Evolutionary conservation across 2,329 filamentous ascomycete genomes (phyloP), one percentile per base, ranked within the genome.

Genomic region (Triangularia verruculosa): DNA sequence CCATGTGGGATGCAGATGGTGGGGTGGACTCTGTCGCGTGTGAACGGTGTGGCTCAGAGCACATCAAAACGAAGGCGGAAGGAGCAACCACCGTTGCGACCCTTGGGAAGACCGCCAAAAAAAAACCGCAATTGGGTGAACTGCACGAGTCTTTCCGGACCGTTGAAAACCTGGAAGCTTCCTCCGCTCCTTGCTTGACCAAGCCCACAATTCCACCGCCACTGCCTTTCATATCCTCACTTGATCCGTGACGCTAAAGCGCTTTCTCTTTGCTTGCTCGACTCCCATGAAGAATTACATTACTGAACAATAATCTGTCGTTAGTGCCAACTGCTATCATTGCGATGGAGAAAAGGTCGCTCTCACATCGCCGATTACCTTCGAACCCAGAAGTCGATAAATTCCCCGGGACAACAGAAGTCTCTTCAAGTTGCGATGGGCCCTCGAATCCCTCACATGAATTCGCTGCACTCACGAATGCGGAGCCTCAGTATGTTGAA

Each of bases 401-500:
- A 47, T 47, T 47, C 7, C 39, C 39, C n/a, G 39, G 39, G 7
- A 11, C n/a, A 8, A 20, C 39, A 47, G 20, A 4, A 47, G n/a
- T 20, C n/a, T 5, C 9, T 5, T 20, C 39, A 27, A 54, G 22
- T 15, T 12, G 51, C 51, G 25, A n/a, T n/a, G 51, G 5, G 15
- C 8, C 51, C 22, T 54, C 51, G 27, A 54, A 17, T 54, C 25
- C 51, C 20, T 54, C 25, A 27, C n/a, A 47, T 20, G 56, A 22
- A 7, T 43, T 58, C 13, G 17, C 34, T 22, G 27, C 43, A 1
- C 9, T 12, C 25, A 12, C 27, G 17, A 47, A 27, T 24, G 11
- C 25, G 6, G 61, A 32, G 12, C 20, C 27, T 15, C 39, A 64
- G 28, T 63, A 65, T 55, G 57, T 68, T 9, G 61, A 61, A 7